Conservation (phyloP, 768 basidiomycete species). For the Mycena vulgaris region DNA sequence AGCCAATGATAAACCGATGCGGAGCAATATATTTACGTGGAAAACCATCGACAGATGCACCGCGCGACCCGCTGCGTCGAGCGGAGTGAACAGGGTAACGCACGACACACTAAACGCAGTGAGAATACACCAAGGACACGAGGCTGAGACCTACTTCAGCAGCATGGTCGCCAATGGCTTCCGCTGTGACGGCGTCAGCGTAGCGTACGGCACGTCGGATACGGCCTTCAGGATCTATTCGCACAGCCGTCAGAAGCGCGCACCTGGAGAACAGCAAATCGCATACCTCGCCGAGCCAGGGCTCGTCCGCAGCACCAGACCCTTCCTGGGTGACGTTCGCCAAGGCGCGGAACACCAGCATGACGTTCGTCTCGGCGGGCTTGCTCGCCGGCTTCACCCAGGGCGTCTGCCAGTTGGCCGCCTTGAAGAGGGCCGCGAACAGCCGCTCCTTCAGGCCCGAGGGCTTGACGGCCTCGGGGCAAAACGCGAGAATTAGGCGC, state of each 20-base stretch:
- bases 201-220: conserved; percentile 63
- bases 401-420: conserved; percentile 74
- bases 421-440: conserved; percentile 74
- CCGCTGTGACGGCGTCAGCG: conserved; percentile 63
- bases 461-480: conserved; percentile 65
- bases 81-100: conserved; percentile 59
- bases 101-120: conserved; percentile 73
- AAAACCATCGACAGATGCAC: conserved; percentile 62
- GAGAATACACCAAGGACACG: conserved; percentile 7
- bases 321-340: conserved; percentile 84
- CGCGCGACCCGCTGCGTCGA: conserved; percentile 57
- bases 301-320: conserved; percentile 55
- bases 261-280: neutral
- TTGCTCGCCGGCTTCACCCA: conserved; percentile 75
- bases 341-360: conserved; percentile 84
- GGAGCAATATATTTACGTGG: conserved; percentile 55
- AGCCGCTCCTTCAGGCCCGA: conserved; percentile 65
- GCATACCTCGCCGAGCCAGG: conserved; percentile 70
- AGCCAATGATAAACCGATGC: neutral
- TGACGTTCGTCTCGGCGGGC: conserved; percentile 85
- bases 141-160: conserved; percentile 82
- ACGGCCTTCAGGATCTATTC: conserved; percentile 81
- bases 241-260: neutral
- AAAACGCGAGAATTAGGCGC: conserved; percentile 80
- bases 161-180: conserved; percentile 80